Evolutionary conservation across 2,329 filamentous ascomycete species (phyloP).

Genomic region (Penicillium nordicum): DNA sequence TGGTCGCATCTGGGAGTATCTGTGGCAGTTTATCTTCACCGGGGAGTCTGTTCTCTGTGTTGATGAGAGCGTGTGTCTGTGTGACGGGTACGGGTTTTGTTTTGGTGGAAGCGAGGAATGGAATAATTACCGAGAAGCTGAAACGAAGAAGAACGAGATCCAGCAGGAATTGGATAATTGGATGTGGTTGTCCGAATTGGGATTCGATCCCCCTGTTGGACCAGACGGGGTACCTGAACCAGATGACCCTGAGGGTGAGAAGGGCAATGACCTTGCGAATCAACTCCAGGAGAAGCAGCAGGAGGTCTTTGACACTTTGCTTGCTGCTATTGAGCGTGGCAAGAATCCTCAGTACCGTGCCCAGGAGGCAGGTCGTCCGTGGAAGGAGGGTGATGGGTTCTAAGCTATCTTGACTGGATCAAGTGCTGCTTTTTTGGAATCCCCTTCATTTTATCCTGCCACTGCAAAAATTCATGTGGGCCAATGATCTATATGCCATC

Average conservation of each 20-base stretch:
- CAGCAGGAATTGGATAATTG: constrained; percentile 13
- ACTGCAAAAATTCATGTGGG: not conserved
- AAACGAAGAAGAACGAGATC: constrained; percentile 6
- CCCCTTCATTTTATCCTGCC: not conserved
- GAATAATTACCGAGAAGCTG: constrained; percentile 8
- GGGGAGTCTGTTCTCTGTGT: constrained; percentile 46
- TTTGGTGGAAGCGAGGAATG: constrained; percentile 19
- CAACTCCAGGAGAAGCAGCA: constrained; percentile 45
- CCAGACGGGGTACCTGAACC: not conserved
- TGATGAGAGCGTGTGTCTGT: constrained; percentile 57
- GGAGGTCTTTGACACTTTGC: constrained; percentile 42
- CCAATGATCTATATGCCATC: constrained; percentile 2
- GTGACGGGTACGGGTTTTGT: constrained; percentile 62
- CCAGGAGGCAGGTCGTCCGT: constrained; percentile 51
- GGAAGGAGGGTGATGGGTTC: constrained; percentile 56
- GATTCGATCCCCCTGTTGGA: constrained; percentile 12
- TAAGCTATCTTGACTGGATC: constrained; percentile 29
- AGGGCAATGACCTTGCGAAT: not conserved
- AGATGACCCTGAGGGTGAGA: constrained; percentile 1
- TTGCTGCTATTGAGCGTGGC: constrained; percentile 50
- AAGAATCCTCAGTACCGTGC: constrained; percentile 52
- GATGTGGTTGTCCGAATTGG: constrained; percentile 9
- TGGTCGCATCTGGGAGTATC: constrained; percentile 61
- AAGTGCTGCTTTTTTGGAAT: not conserved
- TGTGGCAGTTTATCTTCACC: constrained; percentile 63